Conservation (phyloP, 495 filamentous ascomycete genomes). For the Trypethelium eluteriae region DNA sequence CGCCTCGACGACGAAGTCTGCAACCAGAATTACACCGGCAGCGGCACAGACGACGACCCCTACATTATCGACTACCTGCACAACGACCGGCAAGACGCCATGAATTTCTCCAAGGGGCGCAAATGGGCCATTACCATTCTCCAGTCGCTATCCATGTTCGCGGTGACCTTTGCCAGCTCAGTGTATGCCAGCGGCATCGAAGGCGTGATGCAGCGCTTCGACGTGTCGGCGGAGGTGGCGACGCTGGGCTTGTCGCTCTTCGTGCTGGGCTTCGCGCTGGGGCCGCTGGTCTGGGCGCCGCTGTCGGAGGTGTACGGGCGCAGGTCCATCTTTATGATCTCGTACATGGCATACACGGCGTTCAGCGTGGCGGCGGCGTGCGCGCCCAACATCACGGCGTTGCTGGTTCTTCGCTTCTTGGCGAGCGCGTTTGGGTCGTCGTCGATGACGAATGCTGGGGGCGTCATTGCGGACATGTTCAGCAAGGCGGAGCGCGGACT, state of each 20-base stretch:
- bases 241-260: constrained; percentile 66
- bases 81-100: constrained; percentile 18
- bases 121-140: constrained; percentile 16
- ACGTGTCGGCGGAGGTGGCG: constrained; percentile 36
- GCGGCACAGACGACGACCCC: constrained; percentile 17
- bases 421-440: constrained; percentile 71
- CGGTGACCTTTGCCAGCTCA: constrained; percentile 19
- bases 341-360: constrained; percentile 55
- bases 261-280: constrained; percentile 64
- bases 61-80: constrained; percentile 19
- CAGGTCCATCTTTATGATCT: constrained; percentile 58
- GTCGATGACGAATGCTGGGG: constrained; percentile 63
- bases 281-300: constrained; percentile 59
- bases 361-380: constrained; percentile 62
- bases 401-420: constrained; percentile 71
- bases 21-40: constrained; percentile 19
- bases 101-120: constrained; percentile 11
- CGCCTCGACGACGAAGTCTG: constrained; percentile 16
- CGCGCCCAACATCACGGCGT: constrained; percentile 53
- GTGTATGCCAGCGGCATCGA: constrained; percentile 16
- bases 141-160: constrained; percentile 12
- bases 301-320: constrained; percentile 66
- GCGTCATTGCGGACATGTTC: constrained; percentile 72
- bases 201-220: constrained; percentile 21
- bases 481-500: constrained; percentile 53